Base-by-base conservation (phyloP, 352 stramenopile genomes). In the Blastocystis sp. region DNA sequence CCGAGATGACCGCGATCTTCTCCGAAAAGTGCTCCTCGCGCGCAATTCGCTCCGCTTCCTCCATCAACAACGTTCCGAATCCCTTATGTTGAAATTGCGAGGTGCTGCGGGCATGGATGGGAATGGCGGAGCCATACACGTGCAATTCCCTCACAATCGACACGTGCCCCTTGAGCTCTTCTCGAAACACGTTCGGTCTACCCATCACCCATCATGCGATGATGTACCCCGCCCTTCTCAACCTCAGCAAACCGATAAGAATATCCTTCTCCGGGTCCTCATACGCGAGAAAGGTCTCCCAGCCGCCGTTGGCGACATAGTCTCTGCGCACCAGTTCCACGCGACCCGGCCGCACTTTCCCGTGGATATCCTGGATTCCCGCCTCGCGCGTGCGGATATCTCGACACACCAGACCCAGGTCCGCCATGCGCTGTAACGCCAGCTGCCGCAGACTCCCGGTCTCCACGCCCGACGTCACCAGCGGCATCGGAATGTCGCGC, bases 51-150 rank as follows among this genome's bases (percentile, higher is more conserved):
- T 98, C 95, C 4, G 95, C 95, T 79, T 98, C 94, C 88, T 97
- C 94, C 94, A 98, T 97, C 16, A 98, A 87, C 73, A 97, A 88
- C 79, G 94, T 97, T 42, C 95, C 94, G 87, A 96, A 97, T 56
- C 94, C 95, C 69, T 94, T 94, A 90, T 98, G 94, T 88, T 98
- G 94, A 89, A 98, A 98, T 73, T 96, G 94, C 34, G 93, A 97
- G 53, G 94, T 93, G 87, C 97, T 94, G 59, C 94, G 89, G n/a
- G 90, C 91, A 48, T 94, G 93, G 6, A 98, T 90, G 27, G 94
- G 93, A 36, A 98, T 94, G 32, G 94, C 95, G 11, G 92, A 96
- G n/a, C 95, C 95, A 87, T 98, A 98, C 6, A 98, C 95, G 79
- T 98, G 95, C 42, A 98, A 90, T 89, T 95, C 92, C 3, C 92